These are phyloP conservation scores for Cytospora piceicola DNA, from an alignment of 2,329 filamentous ascomycete genomes.

Conservation along the genomic window DNA sequence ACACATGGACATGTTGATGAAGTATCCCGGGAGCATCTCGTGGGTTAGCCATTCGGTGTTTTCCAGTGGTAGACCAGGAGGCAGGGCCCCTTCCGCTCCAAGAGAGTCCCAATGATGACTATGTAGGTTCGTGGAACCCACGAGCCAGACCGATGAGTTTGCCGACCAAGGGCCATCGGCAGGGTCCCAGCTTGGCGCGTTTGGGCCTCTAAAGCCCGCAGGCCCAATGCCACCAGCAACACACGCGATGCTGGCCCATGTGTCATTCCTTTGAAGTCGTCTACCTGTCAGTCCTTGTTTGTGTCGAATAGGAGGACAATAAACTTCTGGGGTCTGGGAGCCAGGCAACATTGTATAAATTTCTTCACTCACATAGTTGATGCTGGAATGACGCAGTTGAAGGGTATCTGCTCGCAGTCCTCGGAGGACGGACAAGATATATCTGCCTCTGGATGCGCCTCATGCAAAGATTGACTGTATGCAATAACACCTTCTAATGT, in stretches of 20 bases:
- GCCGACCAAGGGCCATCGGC: conserved; percentile 7
- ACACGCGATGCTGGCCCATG: conserved; percentile 3
- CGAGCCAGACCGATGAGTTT: conserved; percentile 17
- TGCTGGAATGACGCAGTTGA: neutral
- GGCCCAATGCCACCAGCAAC: neutral
- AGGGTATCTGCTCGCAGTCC: neutral
- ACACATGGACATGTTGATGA: conserved; percentile 10
- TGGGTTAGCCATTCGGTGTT: conserved; percentile 6
- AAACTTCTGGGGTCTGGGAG: no score
- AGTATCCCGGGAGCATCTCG: conserved; percentile 7
- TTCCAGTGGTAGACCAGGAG: neutral
- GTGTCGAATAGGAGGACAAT: no score
- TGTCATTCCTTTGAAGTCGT: neutral
- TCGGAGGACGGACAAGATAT: neutral
- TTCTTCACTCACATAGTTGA: neutral
- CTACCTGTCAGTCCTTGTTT: no score
- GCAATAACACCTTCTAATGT: neutral
- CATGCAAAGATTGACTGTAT: conserved; percentile 1
- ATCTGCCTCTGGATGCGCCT: conserved; percentile 4
- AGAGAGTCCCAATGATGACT: neutral
- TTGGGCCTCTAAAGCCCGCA: neutral
- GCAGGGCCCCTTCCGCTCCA: neutral
- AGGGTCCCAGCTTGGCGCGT: conserved; percentile 2
- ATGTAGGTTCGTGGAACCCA: neutral
- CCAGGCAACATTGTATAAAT: no score